A percentile compares a stretch with the other conserved stretches of the same genome.
Conservation (phyloP, 2,329 filamentous ascomycete species). For the Chrysoporthe austroafricana region DNA sequence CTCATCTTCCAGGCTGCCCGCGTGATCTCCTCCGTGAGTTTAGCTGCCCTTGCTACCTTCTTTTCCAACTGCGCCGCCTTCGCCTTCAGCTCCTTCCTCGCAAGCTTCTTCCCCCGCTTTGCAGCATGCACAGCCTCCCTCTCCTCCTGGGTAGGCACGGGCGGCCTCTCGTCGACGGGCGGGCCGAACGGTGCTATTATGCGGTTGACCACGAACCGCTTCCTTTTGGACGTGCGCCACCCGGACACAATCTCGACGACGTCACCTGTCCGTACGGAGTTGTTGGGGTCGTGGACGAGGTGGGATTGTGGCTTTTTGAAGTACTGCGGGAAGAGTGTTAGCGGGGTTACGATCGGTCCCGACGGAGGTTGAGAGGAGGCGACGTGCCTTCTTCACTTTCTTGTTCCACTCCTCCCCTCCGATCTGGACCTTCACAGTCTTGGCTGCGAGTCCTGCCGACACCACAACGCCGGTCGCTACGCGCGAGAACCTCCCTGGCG, state of each 20-base stretch:
- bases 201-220: slow-evolving; percentile 73
- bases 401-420: slow-evolving; percentile 74
- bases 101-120: slow-evolving; percentile 60
- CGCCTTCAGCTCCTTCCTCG: slow-evolving; percentile 49
- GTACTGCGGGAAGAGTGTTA: slow-evolving; percentile 47
- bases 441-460: slow-evolving; percentile 76
- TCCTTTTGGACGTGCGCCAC: slow-evolving; percentile 66
- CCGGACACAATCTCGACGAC: slow-evolving; percentile 72
- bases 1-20: slow-evolving; percentile 34
- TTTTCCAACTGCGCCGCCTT: slow-evolving; percentile 31
- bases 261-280: slow-evolving; percentile 74
- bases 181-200: slow-evolving; percentile 73
- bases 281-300: slow-evolving; percentile 78
- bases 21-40: slow-evolving; percentile 32
- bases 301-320: slow-evolving; percentile 67
- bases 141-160: slow-evolving; percentile 68
- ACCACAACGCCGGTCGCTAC: slow-evolving; percentile 66
- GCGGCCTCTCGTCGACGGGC: slow-evolving; percentile 65
- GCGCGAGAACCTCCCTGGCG: slow-evolving; percentile 14
- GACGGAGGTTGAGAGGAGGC: not conserved
- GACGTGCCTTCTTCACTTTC: slow-evolving; percentile 69
- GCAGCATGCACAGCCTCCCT: slow-evolving; percentile 57
- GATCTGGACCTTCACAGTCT: slow-evolving; percentile 78
- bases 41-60: slow-evolving; percentile 32
- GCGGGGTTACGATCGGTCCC: not conserved